Evolutionary conservation across 2,329 filamentous ascomycete genomes (phyloP).

Genomic region (Ambrosiella beaveri): DNA sequence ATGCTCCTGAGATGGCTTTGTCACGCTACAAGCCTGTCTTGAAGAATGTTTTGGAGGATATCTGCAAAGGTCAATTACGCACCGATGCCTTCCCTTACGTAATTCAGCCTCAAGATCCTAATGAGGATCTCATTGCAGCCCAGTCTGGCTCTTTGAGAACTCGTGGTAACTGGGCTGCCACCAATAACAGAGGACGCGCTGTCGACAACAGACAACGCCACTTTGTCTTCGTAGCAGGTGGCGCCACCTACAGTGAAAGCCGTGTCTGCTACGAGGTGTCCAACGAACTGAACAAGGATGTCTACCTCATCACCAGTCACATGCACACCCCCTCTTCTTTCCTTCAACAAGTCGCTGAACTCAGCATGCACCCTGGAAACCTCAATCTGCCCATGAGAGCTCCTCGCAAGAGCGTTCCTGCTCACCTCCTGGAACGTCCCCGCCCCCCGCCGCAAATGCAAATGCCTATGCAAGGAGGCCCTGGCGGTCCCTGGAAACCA

Average conservation of each 20-base stretch:
- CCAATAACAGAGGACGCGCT: constrained; percentile 42
- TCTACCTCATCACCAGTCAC: constrained; percentile 80
- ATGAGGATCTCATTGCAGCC: constrained; percentile 37
- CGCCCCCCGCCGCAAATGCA: constrained; percentile 8
- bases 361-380: constrained; percentile 55
- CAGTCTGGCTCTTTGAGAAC: constrained; percentile 65
- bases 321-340: constrained; percentile 81
- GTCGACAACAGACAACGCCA: constrained; percentile 73
- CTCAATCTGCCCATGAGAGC: constrained; percentile 69
- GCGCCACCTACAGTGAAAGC: constrained; percentile 82
- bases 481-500: not conserved
- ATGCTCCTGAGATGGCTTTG: constrained; percentile 64
- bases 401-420: constrained; percentile 65
- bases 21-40: constrained; percentile 71
- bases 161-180: constrained; percentile 88
- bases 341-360: constrained; percentile 63
- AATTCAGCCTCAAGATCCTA: constrained; percentile 48
- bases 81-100: constrained; percentile 52
- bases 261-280: constrained; percentile 79
- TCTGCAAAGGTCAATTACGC: constrained; percentile 51
- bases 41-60: constrained; percentile 65
- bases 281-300: constrained; percentile 52
- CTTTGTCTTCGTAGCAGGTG: constrained; percentile 87
- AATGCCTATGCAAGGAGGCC: constrained; percentile 1
- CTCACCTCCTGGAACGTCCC: constrained; percentile 61